These are phyloP conservation scores for Agaricus blazei DNA, from an alignment of 768 basidiomycete genomes.

Conservation along the genomic window DNA sequence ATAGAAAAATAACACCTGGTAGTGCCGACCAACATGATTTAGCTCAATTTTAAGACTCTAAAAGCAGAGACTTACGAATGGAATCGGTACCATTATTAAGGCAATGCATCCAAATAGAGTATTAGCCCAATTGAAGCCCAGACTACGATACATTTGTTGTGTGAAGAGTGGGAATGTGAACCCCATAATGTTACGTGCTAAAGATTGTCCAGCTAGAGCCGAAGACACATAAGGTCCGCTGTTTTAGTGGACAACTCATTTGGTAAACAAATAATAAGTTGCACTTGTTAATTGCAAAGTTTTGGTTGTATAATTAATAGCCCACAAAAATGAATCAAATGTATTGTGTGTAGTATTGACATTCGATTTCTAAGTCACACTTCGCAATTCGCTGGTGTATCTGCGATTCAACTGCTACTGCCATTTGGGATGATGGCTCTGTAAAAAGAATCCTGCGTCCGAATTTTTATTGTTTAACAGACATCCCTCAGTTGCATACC, in stretches of 20 bases:
- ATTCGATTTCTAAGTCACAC: too few relatives aligned
- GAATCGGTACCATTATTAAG: conserved; percentile 52
- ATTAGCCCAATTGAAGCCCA: conserved; percentile 59
- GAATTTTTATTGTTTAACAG: too few relatives aligned
- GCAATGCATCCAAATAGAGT: conserved; percentile 53
- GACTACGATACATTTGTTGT: conserved; percentile 46
- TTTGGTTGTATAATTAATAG: too few relatives aligned
- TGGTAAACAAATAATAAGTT: conserved; percentile 16
- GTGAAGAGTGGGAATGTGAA: conserved; percentile 62
- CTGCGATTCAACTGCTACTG: too few relatives aligned
- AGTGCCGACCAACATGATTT: not conserved
- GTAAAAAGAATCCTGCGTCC: too few relatives aligned
- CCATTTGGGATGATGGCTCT: too few relatives aligned
- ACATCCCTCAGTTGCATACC: too few relatives aligned
- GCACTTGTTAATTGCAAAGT: too few relatives aligned
- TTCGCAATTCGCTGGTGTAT: too few relatives aligned
- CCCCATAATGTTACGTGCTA: conserved; percentile 50
- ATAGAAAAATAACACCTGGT: conserved; percentile 36
- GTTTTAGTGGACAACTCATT: conserved; percentile 17
- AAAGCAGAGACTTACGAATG: conserved; percentile 37
- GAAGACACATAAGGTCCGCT: conserved; percentile 51
- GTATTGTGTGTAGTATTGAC: too few relatives aligned
- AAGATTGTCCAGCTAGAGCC: conserved; percentile 62
- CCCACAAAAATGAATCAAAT: too few relatives aligned
- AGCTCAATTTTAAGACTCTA: not conserved